Conservation (phyloP, 2,329 filamentous ascomycete genomes). For the Orbilia javanica region DNA sequence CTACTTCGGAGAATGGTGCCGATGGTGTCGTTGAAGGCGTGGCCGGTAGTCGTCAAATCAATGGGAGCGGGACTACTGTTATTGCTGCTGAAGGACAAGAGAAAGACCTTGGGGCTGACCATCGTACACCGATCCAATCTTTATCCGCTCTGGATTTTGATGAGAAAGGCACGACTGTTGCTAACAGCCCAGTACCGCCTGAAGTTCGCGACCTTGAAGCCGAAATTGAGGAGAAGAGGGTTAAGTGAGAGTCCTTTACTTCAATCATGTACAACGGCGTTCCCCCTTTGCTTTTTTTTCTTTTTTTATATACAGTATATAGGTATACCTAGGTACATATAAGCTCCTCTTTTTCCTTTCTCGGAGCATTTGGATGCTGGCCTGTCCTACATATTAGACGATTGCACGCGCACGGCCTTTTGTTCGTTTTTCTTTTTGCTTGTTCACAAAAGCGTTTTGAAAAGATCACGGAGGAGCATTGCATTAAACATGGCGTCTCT, state of each 20-base stretch:
- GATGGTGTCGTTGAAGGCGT: background rate
- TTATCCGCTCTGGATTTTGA: slow-evolving; percentile 27
- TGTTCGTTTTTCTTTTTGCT: background rate
- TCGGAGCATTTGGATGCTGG: background rate
- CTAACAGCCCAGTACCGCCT: background rate
- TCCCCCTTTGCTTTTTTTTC: background rate
- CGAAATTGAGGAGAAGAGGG: background rate
- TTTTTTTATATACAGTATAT: slow-evolving; percentile 7
- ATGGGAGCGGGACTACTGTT: background rate
- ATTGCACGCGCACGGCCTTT: background rate
- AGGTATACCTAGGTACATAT: background rate
- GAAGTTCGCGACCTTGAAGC: background rate
- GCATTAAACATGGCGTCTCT: slow-evolving; percentile 19
- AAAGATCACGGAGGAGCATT: slow-evolving; percentile 1
- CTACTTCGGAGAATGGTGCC: slow-evolving; percentile 5
- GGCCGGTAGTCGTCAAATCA: background rate
- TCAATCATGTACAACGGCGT: background rate
- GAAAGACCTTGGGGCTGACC: background rate
- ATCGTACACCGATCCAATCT: slow-evolving; percentile 16
- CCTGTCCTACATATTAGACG: background rate
- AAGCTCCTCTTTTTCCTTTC: background rate
- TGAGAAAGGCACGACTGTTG: slow-evolving; percentile 32
- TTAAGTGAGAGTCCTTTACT: background rate
- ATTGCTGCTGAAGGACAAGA: background rate
- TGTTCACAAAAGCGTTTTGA: background rate